Conservation (phyloP, 1,284 basidiomycete genomes). For the Pyrrhoderma lamaoense region DNA sequence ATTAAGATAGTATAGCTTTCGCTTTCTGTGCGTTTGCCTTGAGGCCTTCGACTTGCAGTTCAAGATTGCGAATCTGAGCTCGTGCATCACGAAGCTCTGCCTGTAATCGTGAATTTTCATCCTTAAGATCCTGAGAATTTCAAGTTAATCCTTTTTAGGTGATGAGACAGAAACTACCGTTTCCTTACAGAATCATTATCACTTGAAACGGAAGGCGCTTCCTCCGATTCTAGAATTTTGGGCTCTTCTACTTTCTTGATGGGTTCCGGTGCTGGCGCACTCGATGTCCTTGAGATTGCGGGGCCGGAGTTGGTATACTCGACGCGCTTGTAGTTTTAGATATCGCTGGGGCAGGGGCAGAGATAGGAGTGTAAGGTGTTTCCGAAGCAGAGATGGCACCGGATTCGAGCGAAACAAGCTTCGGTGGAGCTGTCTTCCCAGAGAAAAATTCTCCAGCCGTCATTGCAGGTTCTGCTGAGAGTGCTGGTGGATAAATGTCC, state of each 20-base stretch:
- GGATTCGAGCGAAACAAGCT: constrained; percentile 60
- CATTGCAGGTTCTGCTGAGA: constrained; percentile 83
- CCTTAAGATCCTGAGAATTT: constrained; percentile 28
- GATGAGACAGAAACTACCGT: background rate
- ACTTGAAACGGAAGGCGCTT: constrained; percentile 15
- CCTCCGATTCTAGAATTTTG: constrained; percentile 22
- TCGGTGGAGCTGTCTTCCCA: constrained; percentile 70
- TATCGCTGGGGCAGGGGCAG: constrained; percentile 23
- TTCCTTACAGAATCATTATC: constrained; percentile 24
- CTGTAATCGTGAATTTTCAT: constrained; percentile 57
- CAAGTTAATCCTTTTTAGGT: background rate
- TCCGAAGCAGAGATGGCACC: constrained; percentile 40
- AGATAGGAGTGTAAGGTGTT: constrained; percentile 23
- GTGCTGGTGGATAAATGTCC: constrained; percentile 92
- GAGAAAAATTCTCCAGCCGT: constrained; percentile 81
- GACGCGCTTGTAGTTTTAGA: constrained; percentile 21
- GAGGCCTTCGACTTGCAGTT: constrained; percentile 74
- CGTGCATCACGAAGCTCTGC: constrained; percentile 68
- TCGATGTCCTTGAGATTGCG: constrained; percentile 1
- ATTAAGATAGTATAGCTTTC: constrained; percentile 22
- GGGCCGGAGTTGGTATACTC: too few relatives aligned
- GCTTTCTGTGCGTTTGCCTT: constrained; percentile 69
- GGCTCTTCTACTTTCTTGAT: constrained; percentile 16
- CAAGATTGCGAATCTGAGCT: constrained; percentile 72
- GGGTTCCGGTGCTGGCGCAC: constrained; percentile 20